These are phyloP conservation scores for Circinella minor DNA, from an alignment of 371 early-diverging fungal species.

Conservation along the genomic window DNA sequence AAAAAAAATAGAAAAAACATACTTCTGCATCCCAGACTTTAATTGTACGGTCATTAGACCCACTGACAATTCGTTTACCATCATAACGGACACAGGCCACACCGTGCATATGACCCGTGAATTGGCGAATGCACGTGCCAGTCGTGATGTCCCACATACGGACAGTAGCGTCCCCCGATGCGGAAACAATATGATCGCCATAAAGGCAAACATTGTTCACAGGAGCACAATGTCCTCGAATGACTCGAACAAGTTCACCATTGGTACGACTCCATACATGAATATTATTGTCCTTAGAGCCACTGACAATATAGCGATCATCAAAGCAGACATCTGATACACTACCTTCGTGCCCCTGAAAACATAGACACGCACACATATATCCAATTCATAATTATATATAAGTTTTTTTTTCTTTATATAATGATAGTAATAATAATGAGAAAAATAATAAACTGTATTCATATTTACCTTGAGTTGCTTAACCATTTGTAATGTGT, in stretches of 20 bases:
- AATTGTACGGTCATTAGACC: conserved; percentile 93
- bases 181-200: conserved; percentile 75
- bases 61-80: conserved; percentile 86
- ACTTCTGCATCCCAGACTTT: conserved; percentile 88
- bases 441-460: too few relatives aligned
- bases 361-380: too few relatives aligned
- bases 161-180: conserved; percentile 85
- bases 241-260: conserved; percentile 56
- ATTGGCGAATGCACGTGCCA: conserved; percentile 67
- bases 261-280: conserved; percentile 77
- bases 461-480: conserved; percentile 42
- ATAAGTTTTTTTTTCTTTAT: background rate
- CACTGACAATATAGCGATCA: conserved; percentile 73
- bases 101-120: conserved; percentile 79
- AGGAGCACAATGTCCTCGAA: conserved; percentile 84
- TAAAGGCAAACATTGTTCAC: conserved; percentile 88
- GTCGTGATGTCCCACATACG: conserved; percentile 87
- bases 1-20: background rate
- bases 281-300: conserved; percentile 93
- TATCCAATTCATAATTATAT: background rate
- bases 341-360: conserved; percentile 71
- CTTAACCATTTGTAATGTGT: conserved; percentile 36
- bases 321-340: conserved; percentile 86
- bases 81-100: conserved; percentile 94
- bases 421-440: background rate